Conservation (phyloP, 176 grass and related monocot genomes). For the Ampelocalamus luodianensis region DNA sequence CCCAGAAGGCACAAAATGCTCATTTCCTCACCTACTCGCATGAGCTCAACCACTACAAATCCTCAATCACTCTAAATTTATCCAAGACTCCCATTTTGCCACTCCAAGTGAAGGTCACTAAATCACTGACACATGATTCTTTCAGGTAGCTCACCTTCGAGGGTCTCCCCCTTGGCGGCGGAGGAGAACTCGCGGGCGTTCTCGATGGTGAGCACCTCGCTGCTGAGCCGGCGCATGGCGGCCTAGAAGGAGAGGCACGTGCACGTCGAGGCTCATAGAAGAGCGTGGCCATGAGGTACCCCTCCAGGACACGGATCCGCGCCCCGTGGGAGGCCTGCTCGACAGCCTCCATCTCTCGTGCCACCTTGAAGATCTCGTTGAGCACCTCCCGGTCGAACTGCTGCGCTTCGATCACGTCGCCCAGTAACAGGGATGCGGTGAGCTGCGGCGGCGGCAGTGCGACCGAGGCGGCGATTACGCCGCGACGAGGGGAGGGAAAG, state of each 20-base stretch:
- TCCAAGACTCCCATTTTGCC: not conserved
- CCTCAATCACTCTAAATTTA: not conserved
- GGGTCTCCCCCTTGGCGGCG: slow-evolving; percentile 93
- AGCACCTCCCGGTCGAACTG: slow-evolving; percentile 73
- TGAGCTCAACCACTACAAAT: not conserved
- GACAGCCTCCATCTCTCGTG: slow-evolving; percentile 82
- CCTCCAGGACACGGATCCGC: slow-evolving; percentile 68
- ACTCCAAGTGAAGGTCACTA: not conserved
- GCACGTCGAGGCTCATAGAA: slow-evolving; percentile 62
- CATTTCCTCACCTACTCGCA: not conserved
- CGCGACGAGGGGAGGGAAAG: not conserved
- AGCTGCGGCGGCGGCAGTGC: not conserved
- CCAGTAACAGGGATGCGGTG: slow-evolving; percentile 49
- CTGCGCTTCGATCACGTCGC: slow-evolving; percentile 83
- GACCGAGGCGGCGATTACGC: not conserved
- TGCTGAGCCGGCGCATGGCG: slow-evolving; percentile 81
- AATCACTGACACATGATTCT: not conserved
- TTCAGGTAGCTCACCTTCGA: slow-evolving; percentile 64
- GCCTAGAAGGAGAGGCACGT: slow-evolving; percentile 91
- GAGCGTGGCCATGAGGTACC: slow-evolving; percentile 60
- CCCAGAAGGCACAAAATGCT: not conserved
- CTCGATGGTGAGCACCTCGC: slow-evolving; percentile 92
- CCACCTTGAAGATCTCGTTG: slow-evolving; percentile 84
- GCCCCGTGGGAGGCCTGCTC: slow-evolving; percentile 57
- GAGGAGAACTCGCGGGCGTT: slow-evolving; percentile 98